Evolutionary conservation across 495 filamentous ascomycete species (phyloP), one percentile per base, ranked within the genome.

Genomic region (Hypoxylon fuscum): DNA sequence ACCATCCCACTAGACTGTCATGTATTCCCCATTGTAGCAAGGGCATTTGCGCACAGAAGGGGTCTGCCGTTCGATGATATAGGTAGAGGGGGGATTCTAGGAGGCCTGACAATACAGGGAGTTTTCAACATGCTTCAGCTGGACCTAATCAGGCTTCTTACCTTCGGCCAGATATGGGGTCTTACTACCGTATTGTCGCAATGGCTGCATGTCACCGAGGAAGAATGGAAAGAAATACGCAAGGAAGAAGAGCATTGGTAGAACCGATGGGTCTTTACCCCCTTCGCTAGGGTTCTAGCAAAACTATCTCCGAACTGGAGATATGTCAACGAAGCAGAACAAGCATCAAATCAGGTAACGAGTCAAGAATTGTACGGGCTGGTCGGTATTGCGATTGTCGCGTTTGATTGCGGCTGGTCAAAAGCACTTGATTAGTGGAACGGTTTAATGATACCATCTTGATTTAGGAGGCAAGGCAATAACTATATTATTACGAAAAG

Each of bases 161-260:
- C 74, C 31, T 61, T 67, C 20, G 68, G 69, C 9, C 71, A 72
- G 41, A 43, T 69, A 21, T 78, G 76, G 75, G 66, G 68, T 21
- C 6, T 69, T 1, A 32, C 74, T 10, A 71, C 66, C 25, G 12
- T 66, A 8, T 25, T 71, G 9, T 73, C 73, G 32, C 70, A 71
- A 47, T 54, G 58, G 53, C 59, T 66, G 10, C 47, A 66, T 59
- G 55, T 68, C 27, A 73, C 60, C 5, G 74, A 74, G 43, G 74
- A 77, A 51, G 73, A 79, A 48, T 79, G 76, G 73, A 59, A 63
- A 17, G 69, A 73, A 43, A 57, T 52, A 25, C 57, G 42, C 47
- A 56, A 62, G 48, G 58, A 66, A 15, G 57, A 52, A 21, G 50
- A 45, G 2, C 17, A 47, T 8, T 27, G 20, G 47, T 14, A 32